These are phyloP conservation scores for Chaetomium fimeti DNA, from an alignment of 495 filamentous ascomycete genomes.

Conservation along the genomic window DNA sequence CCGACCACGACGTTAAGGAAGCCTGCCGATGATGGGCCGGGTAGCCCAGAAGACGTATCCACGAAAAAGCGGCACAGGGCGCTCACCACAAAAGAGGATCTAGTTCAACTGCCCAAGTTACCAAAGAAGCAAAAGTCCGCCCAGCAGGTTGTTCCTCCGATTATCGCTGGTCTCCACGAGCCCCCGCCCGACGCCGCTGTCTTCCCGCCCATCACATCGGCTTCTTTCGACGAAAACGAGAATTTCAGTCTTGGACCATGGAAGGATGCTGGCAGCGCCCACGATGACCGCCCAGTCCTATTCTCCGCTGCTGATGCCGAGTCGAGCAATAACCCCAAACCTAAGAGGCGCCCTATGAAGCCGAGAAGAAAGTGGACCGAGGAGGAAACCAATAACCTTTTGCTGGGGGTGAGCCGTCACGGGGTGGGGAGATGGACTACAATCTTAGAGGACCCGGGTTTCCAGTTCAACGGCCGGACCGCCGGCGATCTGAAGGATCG, in stretches of 20 bases:
- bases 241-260: conserved; percentile 19
- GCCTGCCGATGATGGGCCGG: conserved; percentile 45
- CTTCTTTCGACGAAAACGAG: conserved; percentile 45
- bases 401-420: conserved; percentile 74
- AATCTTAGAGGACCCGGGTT: conserved; percentile 72
- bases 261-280: conserved; percentile 26
- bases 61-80: conserved; percentile 50
- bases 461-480: conserved; percentile 71
- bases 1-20: conserved; percentile 48
- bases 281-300: conserved; percentile 34
- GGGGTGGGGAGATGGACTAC: conserved; percentile 87
- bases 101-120: conserved; percentile 56
- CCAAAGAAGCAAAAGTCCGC: conserved; percentile 56
- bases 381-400: conserved; percentile 73
- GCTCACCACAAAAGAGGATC: conserved; percentile 51
- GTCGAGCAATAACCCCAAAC: conserved; percentile 34
- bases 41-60: conserved; percentile 34
- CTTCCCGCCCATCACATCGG: conserved; percentile 67
- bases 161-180: conserved; percentile 72
- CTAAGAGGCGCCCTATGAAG: conserved; percentile 46
- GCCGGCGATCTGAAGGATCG: conserved; percentile 84
- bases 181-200: conserved; percentile 71
- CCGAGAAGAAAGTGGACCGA: conserved; percentile 72
- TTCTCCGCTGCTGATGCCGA: conserved; percentile 21
- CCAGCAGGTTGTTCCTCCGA: conserved; percentile 55